These are phyloP conservation scores for Camellia lanceoleosa DNA, from an alignment of 148 eudicot genomes.

Conservation along the genomic window DNA sequence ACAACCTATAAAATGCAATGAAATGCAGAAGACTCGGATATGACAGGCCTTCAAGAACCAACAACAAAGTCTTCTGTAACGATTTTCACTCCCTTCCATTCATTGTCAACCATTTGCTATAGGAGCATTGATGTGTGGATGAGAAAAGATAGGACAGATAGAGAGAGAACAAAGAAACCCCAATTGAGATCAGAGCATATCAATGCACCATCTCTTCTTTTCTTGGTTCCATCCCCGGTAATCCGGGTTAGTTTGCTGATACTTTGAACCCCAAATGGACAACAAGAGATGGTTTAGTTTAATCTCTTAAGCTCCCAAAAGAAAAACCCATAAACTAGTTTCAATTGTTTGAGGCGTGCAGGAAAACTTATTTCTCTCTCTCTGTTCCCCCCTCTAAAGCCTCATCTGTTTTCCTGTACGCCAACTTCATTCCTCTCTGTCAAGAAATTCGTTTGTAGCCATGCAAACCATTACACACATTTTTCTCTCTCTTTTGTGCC, in stretches of 20 bases:
- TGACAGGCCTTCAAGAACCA: background rate
- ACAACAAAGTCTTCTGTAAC: background rate
- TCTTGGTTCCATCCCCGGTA: background rate
- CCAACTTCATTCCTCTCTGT: background rate
- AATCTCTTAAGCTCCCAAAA: background rate
- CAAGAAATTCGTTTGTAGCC: background rate
- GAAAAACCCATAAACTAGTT: background rate
- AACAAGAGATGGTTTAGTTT: conserved; percentile 5
- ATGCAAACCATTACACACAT: conserved; percentile 13
- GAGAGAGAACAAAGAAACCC: background rate
- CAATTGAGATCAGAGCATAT: background rate
- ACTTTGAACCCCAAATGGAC: conserved; percentile 10
- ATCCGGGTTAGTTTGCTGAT: conserved; percentile 2
- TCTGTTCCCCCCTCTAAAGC: background rate
- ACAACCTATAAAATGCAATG: conserved; percentile 2
- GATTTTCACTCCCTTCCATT: background rate
- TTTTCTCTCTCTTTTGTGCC: conserved; percentile 1
- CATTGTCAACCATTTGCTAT: background rate
- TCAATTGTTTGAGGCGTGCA: conserved; percentile 9
- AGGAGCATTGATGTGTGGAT: background rate
- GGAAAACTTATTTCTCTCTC: background rate
- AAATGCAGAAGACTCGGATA: conserved; percentile 10
- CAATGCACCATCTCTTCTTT: background rate
- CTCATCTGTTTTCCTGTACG: conserved; percentile 23
- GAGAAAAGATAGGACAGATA: background rate